phyloP scores from a whole-genome alignment of 179 eudicot species.

The Silene vulgaris region DNA sequence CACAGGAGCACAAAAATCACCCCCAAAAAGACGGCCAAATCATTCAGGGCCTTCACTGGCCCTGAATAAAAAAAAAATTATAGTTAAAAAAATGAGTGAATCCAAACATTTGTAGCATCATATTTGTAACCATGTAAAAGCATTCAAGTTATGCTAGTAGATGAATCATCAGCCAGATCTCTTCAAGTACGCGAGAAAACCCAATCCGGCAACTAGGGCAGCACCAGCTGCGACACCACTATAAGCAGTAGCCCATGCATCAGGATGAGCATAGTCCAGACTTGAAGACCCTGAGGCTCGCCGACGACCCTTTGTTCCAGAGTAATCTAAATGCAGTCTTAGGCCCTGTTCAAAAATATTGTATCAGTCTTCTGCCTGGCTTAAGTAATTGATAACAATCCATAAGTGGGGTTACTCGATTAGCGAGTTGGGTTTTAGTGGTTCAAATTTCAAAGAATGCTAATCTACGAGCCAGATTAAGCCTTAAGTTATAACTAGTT shows the following conservation, averaged over 20 bases:
- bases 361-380: neutral
- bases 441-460: no score
- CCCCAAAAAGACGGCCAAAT: no score
- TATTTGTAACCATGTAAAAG: neutral
- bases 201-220: constrained; percentile 65
- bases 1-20: no score
- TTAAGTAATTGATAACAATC: no score
- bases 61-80: no score
- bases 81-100: no score
- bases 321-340: constrained; percentile 63
- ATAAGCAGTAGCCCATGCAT: constrained; percentile 65
- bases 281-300: constrained; percentile 28
- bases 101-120: neutral
- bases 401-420: no score
- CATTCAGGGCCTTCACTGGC: no score
- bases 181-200: constrained; percentile 56
- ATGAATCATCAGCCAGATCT: constrained; percentile 36
- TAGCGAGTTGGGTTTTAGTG: no score
- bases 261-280: constrained; percentile 48
- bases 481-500: no score
- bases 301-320: constrained; percentile 33
- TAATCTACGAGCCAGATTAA: no score
- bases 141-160: neutral
- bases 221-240: constrained; percentile 73
- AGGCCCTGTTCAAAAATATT: constrained; percentile 47